Conservation (phyloP, 2,329 filamentous ascomycete species). For the Aspergillus amoenus region DNA sequence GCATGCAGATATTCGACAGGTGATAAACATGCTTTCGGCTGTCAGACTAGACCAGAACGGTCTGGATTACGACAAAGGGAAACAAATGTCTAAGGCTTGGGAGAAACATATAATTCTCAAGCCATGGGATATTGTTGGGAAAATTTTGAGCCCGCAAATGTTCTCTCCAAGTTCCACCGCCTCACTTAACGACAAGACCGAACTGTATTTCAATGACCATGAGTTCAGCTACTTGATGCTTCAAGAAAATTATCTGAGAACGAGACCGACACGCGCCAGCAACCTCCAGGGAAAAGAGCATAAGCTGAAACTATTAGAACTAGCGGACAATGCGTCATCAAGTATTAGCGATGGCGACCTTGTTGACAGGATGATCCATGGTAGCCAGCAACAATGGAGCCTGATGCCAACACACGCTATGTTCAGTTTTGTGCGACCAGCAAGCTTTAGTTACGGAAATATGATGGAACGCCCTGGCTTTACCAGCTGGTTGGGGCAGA, state of each 20-base stretch:
- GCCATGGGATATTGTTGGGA: conserved; percentile 95
- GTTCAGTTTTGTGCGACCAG: conserved; percentile 90
- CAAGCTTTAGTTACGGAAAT: conserved; percentile 81
- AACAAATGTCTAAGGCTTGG: conserved; percentile 96
- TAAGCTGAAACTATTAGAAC: conserved; percentile 78
- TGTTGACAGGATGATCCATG: conserved; percentile 97
- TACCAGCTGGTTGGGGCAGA: conserved; percentile 91
- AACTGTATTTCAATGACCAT: conserved; percentile 98
- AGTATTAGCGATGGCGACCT: conserved; percentile 97
- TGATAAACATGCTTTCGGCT: conserved; percentile 97
- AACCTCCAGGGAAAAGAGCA: conserved; percentile 66
- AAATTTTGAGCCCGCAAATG: conserved; percentile 83
- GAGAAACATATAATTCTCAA: conserved; percentile 96
- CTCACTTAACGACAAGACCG: conserved; percentile 94
- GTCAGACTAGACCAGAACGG: conserved; percentile 80
- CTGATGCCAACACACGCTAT: conserved; percentile 95
- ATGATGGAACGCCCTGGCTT: conserved; percentile 72
- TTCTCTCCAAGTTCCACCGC: conserved; percentile 80
- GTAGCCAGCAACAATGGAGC: conserved; percentile 96
- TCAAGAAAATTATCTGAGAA: conserved; percentile 93
- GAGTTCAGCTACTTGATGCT: conserved; percentile 98
- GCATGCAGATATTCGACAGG: conserved; percentile 92
- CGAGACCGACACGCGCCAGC: conserved; percentile 68
- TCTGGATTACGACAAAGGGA: conserved; percentile 82
- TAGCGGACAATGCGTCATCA: conserved; percentile 83